Evolutionary conservation across 208 protist genomes (phyloP).

Genomic region (Plasmodiophora brassicae): DNA sequence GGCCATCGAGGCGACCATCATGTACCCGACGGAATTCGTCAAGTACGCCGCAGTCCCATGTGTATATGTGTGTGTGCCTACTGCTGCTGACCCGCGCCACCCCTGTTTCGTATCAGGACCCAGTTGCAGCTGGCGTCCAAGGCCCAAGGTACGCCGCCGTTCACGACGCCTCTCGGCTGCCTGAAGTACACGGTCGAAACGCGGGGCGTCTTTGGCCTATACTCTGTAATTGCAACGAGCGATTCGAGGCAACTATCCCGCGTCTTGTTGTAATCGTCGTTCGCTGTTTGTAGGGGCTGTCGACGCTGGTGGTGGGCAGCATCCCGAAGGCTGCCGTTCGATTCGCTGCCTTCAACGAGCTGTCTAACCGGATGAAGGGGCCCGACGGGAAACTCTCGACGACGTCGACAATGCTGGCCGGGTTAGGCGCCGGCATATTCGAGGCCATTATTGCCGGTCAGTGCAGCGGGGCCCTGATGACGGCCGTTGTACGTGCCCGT

Average conservation of each 20-base stretch:
- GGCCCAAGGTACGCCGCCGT: background rate
- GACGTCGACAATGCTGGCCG: background rate
- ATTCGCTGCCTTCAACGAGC: conserved; percentile 25
- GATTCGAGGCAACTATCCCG: background rate
- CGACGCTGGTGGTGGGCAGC: background rate
- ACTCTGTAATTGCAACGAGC: background rate
- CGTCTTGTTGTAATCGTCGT: no score
- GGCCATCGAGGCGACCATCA: conserved; percentile 19
- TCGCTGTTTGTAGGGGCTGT: no score
- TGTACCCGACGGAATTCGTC: conserved; percentile 23
- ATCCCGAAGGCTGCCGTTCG: conserved; percentile 20
- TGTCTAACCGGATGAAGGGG: background rate
- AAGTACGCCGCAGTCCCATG: no score
- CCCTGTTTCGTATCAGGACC: no score
- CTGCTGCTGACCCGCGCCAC: no score
- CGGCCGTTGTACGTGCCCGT: background rate
- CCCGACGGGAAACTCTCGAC: background rate
- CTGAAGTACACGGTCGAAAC: conserved; percentile 9
- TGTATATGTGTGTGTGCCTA: no score
- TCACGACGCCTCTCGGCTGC: background rate
- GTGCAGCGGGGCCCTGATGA: background rate
- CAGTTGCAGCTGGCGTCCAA: background rate
- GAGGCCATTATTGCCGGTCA: background rate
- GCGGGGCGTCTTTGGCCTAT: background rate
- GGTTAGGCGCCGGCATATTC: background rate